phyloP scores from a whole-genome alignment of 2,329 filamentous ascomycete genomes.

The Botrytis fragariae region DNA sequence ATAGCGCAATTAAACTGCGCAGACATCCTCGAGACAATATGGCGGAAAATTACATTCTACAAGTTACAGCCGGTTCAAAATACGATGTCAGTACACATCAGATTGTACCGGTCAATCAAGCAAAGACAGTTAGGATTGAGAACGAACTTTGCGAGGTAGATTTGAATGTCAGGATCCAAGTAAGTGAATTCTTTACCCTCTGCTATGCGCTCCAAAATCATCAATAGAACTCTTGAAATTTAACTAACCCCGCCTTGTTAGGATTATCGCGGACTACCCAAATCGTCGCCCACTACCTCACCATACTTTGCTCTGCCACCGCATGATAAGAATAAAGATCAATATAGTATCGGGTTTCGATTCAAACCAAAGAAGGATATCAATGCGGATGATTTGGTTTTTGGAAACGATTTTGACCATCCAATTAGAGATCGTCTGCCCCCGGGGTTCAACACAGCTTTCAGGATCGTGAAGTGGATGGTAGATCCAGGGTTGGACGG shows the following conservation, averaged over 20 bases:
- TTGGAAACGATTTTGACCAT: constrained; percentile 93
- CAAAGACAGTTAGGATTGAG: constrained; percentile 60
- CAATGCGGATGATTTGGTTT: constrained; percentile 63
- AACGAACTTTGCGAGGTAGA: constrained; percentile 63
- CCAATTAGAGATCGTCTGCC: constrained; percentile 85
- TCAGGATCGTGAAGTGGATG: constrained; percentile 84
- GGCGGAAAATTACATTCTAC: constrained; percentile 74
- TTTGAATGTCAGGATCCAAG: constrained; percentile 71
- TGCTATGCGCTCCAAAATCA: constrained; percentile 31
- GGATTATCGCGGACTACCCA: constrained; percentile 67
- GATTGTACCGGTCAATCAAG: constrained; percentile 71
- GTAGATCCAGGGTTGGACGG: constrained; percentile 90
- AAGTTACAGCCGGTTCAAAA: constrained; percentile 74
- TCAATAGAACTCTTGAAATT: background rate
- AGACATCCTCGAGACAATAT: constrained; percentile 38
- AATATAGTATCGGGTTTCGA: constrained; percentile 79
- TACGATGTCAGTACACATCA: constrained; percentile 74
- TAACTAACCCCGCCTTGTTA: constrained; percentile 29
- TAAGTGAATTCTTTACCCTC: constrained; percentile 45
- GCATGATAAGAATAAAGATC: constrained; percentile 66
- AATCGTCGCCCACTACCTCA: constrained; percentile 64
- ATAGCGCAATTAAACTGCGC: background rate
- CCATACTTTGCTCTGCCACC: constrained; percentile 72
- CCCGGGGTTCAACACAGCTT: constrained; percentile 79
- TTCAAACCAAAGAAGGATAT: constrained; percentile 63